Base-by-base conservation (phyloP, 1,284 basidiomycete genomes). In the Moniliella sp. region DNA sequence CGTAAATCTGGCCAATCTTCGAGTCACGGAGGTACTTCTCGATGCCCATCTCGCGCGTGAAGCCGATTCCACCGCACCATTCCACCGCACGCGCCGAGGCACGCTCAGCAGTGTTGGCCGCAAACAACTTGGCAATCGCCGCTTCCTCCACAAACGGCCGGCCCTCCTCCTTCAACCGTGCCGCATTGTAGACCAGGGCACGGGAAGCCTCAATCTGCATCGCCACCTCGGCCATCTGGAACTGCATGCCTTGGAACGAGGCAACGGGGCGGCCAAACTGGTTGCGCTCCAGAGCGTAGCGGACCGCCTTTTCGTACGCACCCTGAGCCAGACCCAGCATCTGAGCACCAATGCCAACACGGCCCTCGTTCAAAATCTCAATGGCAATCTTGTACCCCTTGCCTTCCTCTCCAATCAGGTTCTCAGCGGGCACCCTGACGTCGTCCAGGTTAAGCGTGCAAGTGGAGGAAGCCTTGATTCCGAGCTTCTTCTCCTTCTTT, bases 401-500 rank as follows among this genome's bases (percentile, higher is more conserved):
- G 35, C 88, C 91, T 50, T 76, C 77, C 32, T 78, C 78, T 12
- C 91, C 88, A 47, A 99, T 76, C 37, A 99, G 65, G 61, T 97
- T 94, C 64, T 80, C 83, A 35, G 72, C 76, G 3, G 88, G 91
- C 27, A 99, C 70, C 48, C 74, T 76, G 56, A 97, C 65, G 57
- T 93, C 83, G 65, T 99, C 91, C 61, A 99, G 91, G 66, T 78
- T 81, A 43, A 99, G 70, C 1, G 82, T 75, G 62, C 88, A 99
- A 0, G 88, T 97, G 15, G 83, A 91, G n/a, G 81, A 88, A 0
- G 88, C 84, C 32, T 78, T 71, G 61, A 97, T 97, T 38, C 88
- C 88, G 34, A 97, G 74, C 65, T 99, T 99, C 64, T 88, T 75
- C 64, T 99, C 88, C 67, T 94, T 94, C 70, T 99, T 99, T 28